Percentiles rank a stretch among this genome's conserved stretches.
phyloP scores from a whole-genome alignment of 1,284 basidiomycete species.

The Cerrena zonata region DNA sequence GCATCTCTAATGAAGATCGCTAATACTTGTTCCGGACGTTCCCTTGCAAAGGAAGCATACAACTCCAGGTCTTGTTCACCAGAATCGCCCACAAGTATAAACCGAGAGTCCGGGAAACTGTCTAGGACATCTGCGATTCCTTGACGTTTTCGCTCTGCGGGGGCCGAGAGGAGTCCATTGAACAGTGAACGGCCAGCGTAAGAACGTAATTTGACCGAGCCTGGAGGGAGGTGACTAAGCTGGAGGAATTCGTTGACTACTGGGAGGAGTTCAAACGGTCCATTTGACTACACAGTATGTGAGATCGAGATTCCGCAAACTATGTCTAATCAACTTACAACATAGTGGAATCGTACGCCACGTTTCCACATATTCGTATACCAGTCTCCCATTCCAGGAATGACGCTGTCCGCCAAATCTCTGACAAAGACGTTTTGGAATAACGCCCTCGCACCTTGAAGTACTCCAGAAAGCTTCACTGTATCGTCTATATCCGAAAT shows the following conservation, averaged over 20 bases:
- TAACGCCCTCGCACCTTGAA: slow-evolving; percentile 65
- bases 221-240: slow-evolving; percentile 61
- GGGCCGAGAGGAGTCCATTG: slow-evolving; percentile 66
- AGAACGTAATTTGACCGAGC: slow-evolving; percentile 71
- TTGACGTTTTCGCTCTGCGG: slow-evolving; percentile 73
- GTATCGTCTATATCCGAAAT: slow-evolving; percentile 96
- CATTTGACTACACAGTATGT: slow-evolving; percentile 62
- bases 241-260: slow-evolving; percentile 76
- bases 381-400: slow-evolving; percentile 84
- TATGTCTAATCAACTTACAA: slow-evolving; percentile 46
- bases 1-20: slow-evolving; percentile 79
- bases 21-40: slow-evolving; percentile 60
- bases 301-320: neutral
- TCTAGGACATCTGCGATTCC: slow-evolving; percentile 77
- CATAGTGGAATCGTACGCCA: slow-evolving; percentile 79
- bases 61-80: slow-evolving; percentile 88
- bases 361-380: slow-evolving; percentile 64
- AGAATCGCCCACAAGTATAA: slow-evolving; percentile 82
- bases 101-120: slow-evolving; percentile 66
- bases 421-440: slow-evolving; percentile 78
- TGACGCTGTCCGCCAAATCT: slow-evolving; percentile 69
- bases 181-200: slow-evolving; percentile 80
- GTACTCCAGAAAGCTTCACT: slow-evolving; percentile 74
- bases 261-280: slow-evolving; percentile 80
- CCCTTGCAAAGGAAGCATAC: slow-evolving; percentile 65